Percentiles rank a stretch among this genome's conserved stretches.
Evolutionary conservation across 306 rosid species (phyloP).

Genomic region (Argentina anserina): DNA sequence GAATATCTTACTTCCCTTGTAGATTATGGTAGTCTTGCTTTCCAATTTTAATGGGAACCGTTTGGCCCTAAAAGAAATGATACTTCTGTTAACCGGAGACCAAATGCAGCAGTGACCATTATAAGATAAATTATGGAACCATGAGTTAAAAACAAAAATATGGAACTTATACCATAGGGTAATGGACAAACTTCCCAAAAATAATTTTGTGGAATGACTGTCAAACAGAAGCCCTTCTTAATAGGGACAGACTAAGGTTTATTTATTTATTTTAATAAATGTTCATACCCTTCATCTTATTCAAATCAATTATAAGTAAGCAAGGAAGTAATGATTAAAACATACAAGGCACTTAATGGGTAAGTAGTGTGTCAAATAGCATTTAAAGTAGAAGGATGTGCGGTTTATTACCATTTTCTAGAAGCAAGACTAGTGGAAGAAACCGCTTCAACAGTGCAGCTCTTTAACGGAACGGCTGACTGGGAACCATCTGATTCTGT

Average conservation of each 20-base stretch:
- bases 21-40: slow-evolving; percentile 46
- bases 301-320: neutral
- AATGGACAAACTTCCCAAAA: neutral
- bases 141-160: neutral
- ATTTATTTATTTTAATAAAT: neutral
- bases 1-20: slow-evolving; percentile 61
- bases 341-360: neutral
- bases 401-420: slow-evolving; percentile 66
- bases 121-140: neutral
- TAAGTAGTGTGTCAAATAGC: neutral
- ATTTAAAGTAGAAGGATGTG: slow-evolving; percentile 1
- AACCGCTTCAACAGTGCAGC: slow-evolving; percentile 69
- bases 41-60: slow-evolving; percentile 81
- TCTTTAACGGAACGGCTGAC: slow-evolving; percentile 48
- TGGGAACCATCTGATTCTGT: slow-evolving; percentile 54
- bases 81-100: neutral
- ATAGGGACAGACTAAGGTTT: neutral
- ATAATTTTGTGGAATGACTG: neutral
- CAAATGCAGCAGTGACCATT: neutral
- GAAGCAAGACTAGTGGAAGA: slow-evolving; percentile 63
- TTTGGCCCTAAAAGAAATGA: slow-evolving; percentile 61
- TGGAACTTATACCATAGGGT: slow-evolving; percentile 3
- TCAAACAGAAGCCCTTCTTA: neutral
- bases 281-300: neutral
- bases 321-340: neutral